Base-by-base conservation (phyloP, 2,329 filamentous ascomycete genomes). In the Scleromitrula shiraiana region DNA sequence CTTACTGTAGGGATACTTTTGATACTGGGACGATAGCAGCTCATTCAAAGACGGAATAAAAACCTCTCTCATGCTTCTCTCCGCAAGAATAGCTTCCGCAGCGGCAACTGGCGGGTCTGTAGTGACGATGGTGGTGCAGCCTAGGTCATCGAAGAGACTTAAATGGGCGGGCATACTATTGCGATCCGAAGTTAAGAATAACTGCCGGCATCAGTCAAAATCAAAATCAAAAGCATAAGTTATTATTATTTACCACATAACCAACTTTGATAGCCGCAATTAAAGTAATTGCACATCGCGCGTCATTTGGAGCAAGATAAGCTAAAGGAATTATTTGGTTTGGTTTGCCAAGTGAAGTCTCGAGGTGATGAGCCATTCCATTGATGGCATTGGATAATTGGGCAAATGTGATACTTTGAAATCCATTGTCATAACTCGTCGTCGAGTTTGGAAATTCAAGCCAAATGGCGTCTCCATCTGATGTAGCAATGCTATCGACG, bases 261-360 rank as follows among this genome's bases (percentile, higher is more conserved):
- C 39, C 39, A 27, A 24, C 26, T 32, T 42, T 42, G 23, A 42
- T 42, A 15, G 24, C 39, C 3, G 24, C 39, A 30, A 30, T 7
- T n/a, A 29, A 7, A 3, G 19, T 42, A 30, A 42, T 40, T 10
- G 37, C 23, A 27, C 37, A 40, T 24, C 37, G 17, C 15, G 23
- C 20, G 15, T 40, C 37, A 10, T 40, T 40, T 14, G 37, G 23
- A 0, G 69, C 71, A 44, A 73, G 66, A 55, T 71, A 74, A 2
- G 69, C 67, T 24, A 73, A 61, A 0, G 68, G 71, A 1, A 64
- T 66, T 38, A 66, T 65, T 9, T 35, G 15, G 12, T 44, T 17
- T n/a, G 27, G 23, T 23, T 15, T 19, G 12, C 50, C 50, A 14
- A 54, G 4, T 15, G 43, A 7, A 6, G 42, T 29, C 12, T 45